Evolutionary conservation across 2,329 filamentous ascomycete genomes (phyloP), one percentile per base, ranked within the genome.

Genomic region (Pseudogymnoascus sp.): DNA sequence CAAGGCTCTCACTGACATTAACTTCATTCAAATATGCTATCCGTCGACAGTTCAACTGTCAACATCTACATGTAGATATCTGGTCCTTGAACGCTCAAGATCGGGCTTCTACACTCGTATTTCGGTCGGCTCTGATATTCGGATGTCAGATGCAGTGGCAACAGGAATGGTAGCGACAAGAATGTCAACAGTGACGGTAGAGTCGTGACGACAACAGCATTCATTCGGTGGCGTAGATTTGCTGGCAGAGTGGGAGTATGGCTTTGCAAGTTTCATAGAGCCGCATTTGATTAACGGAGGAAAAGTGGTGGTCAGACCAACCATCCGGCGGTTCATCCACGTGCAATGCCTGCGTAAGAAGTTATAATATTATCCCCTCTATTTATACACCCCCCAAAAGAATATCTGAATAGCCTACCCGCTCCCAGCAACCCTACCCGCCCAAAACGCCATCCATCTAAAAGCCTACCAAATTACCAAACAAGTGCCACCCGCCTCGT

Each of bases 321-420:
- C 12, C 19, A 8, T 45, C 41, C 41, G 12, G 12, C 5, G 22
- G 22, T 45, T 16, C 36, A 38, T 38, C 36, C 36, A 41, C 1
- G 16, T 25, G 41, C 11, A 1, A 8, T 39, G 36, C 36, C 5
- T 16, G n/a, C 36, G 6, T 52, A n/a, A 55, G 28, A 55, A 55
- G 30, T 55, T 33, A 55, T 19, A 55, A 55, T 33, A 55, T 55
- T 55, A 55, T 12, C 28, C n/a, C 49, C 49, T 55, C 49, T 55
- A 19, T 33, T 55, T 55, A 55, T 55, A 55, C 49, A 55, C 25
- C 28, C 9, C 16, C 16, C 12, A 52, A 49, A 55, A 33, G 9
- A 55, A 33, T 19, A 55, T 33, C 49, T 33, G 28, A 33, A 55
- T 28, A 55, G 49, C 28, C n/a, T 19, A 55, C 49, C 49, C 49